Base-by-base conservation (phyloP, 2,329 filamentous ascomycete genomes). In the Pezicula radicicola region DNA sequence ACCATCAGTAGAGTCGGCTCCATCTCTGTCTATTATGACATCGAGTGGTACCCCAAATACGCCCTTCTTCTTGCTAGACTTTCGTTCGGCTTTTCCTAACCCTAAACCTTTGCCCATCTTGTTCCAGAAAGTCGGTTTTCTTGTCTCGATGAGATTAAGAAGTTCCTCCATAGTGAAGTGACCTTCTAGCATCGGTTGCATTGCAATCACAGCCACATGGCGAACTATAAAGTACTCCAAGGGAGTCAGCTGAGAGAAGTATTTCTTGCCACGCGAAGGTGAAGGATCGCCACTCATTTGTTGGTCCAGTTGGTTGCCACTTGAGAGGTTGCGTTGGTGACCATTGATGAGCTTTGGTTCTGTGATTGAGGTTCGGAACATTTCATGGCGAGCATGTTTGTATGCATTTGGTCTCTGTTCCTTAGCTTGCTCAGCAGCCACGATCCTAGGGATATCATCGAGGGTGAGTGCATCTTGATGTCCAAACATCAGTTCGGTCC, bases 141-240 rank as follows among this genome's bases (percentile, higher is more conserved):
- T 87, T 2, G 90, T 91, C 70, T 99, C 94, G 56, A 99, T 97
- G 46, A 99, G 83, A 55, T 89, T 85, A 13, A 97, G 80, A 2
- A 99, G 77, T 66, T 99, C 94, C 59, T 97, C 94, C 53, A 97
- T 80, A n/a, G 87, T 89, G 70, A 97, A 97, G 61, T 96, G 85
- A 3, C 85, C 84, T 62, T 96, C 91, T 5, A 99, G 78, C 69
- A 97, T 78, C 6, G 94, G 91, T 59, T 96, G 91, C 85, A 99
- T 96, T 1, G 90, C 93, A 53, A 99, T 76, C 6, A 99, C 94
- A 9, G 94, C 94, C 51, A 97, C 84, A 63, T 97, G 93, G 25
- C 94, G 87, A 43, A 97, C 89, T 62, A 97, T 97, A 69, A 99
- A 97, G 67, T 97, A 97, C 67, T 99, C 94, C 28, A 99, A 76